Evolutionary conservation across 768 basidiomycete genomes (phyloP).

Genomic region (Hortiboletus campestris): DNA sequence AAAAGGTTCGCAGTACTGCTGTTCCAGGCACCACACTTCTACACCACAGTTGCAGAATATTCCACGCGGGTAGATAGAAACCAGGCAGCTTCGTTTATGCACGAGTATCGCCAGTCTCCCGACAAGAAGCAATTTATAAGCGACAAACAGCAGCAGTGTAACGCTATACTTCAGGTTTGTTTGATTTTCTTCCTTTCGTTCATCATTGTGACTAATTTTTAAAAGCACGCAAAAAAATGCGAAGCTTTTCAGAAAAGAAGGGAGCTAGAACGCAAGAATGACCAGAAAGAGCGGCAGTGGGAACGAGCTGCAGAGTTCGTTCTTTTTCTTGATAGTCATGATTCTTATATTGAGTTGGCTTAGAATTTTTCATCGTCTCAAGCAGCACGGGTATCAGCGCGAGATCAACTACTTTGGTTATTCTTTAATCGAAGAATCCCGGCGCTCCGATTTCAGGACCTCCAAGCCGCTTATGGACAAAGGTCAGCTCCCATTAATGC

Average conservation of each 20-base stretch:
- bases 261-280: background rate
- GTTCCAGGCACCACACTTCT: background rate
- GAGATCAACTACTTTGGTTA: background rate
- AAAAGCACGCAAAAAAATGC: slow-evolving; percentile 7
- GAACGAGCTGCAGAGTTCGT: background rate
- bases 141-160: background rate
- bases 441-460: background rate
- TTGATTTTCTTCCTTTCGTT: background rate
- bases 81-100: slow-evolving; percentile 6
- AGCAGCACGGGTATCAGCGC: background rate
- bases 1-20: background rate
- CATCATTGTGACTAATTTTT: background rate
- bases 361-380: slow-evolving; percentile 14
- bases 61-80: slow-evolving; percentile 2
- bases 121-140: slow-evolving; percentile 1
- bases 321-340: background rate
- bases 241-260: background rate
- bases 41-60: background rate
- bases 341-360: background rate
- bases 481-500: background rate
- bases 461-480: slow-evolving; percentile 7
- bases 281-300: background rate
- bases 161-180: background rate
- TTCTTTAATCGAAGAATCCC: background rate
- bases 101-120: background rate